These are phyloP conservation scores for Russula brevipes DNA, from an alignment of 768 basidiomycete species.

Conservation along the genomic window DNA sequence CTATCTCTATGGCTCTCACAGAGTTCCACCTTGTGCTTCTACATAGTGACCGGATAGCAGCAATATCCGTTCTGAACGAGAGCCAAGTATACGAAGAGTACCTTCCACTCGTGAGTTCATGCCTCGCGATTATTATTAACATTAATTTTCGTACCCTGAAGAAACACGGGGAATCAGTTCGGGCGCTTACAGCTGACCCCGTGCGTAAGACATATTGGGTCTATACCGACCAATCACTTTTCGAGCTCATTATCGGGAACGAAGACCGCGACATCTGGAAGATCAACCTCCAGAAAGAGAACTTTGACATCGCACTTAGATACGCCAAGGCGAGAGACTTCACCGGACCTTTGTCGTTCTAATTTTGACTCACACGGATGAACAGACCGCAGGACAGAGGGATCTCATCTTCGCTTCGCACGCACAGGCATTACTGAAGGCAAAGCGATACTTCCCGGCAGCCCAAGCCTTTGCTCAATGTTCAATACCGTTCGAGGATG, in stretches of 20 bases:
- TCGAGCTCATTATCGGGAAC: constrained; percentile 78
- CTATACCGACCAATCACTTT: constrained; percentile 82
- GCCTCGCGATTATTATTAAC: not conserved
- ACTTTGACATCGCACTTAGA: constrained; percentile 71
- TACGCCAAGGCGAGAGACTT: constrained; percentile 66
- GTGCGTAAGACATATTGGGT: constrained; percentile 92
- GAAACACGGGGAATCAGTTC: constrained; percentile 70
- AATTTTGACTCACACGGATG: not conserved
- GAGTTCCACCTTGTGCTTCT: constrained; percentile 90
- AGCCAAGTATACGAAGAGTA: constrained; percentile 77
- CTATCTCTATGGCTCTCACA: constrained; percentile 75
- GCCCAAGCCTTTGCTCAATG: constrained; percentile 91
- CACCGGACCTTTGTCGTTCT: not conserved
- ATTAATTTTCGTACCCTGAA: constrained; percentile 31
- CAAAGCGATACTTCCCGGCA: constrained; percentile 82
- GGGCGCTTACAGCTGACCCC: constrained; percentile 77
- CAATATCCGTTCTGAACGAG: constrained; percentile 76
- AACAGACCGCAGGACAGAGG: constrained; percentile 78
- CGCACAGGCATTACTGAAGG: constrained; percentile 72
- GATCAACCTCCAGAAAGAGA: constrained; percentile 72
- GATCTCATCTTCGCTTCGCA: constrained; percentile 80
- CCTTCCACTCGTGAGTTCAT: constrained; percentile 62
- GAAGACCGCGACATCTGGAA: constrained; percentile 96
- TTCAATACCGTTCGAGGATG: constrained; percentile 85
- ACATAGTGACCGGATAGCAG: constrained; percentile 72